Conservation (phyloP, 164 flowering plant species). For the Vitis rupestris region DNA sequence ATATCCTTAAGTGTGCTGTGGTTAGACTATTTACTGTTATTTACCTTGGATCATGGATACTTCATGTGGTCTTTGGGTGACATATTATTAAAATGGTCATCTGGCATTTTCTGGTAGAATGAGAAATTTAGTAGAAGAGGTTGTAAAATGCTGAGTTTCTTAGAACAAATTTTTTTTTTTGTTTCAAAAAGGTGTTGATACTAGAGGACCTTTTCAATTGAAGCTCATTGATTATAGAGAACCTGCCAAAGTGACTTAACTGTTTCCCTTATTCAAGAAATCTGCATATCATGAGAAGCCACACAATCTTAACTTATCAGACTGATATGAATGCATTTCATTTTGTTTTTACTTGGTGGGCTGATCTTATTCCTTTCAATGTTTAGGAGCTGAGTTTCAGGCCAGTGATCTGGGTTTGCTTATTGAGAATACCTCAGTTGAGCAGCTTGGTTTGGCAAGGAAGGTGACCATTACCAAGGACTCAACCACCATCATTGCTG, state of each 20-base stretch:
- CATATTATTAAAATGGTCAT: no score
- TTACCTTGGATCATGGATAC: no score
- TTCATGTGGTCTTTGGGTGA: no score
- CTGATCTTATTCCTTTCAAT: background rate
- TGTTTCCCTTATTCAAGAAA: no score
- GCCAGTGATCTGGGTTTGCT: slow-evolving; percentile 85
- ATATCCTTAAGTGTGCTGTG: background rate
- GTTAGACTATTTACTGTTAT: no score
- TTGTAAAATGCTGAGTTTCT: no score
- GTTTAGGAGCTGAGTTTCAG: slow-evolving; percentile 87
- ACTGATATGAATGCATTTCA: background rate
- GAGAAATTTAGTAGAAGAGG: no score
- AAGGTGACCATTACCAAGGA: slow-evolving; percentile 88
- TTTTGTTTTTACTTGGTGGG: background rate
- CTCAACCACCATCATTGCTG: slow-evolving; percentile 91
- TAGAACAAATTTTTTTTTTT: background rate
- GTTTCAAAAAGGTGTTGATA: background rate
- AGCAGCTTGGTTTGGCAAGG: slow-evolving; percentile 91
- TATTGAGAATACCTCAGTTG: slow-evolving; percentile 73
- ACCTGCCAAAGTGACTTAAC: no score
- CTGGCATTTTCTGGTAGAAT: background rate
- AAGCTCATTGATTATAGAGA: no score
- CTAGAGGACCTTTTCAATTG: no score
- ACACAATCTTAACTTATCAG: no score
- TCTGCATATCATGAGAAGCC: no score